Base-by-base conservation (phyloP, 768 basidiomycete species). In the Lepiota brunneoincarnata region DNA sequence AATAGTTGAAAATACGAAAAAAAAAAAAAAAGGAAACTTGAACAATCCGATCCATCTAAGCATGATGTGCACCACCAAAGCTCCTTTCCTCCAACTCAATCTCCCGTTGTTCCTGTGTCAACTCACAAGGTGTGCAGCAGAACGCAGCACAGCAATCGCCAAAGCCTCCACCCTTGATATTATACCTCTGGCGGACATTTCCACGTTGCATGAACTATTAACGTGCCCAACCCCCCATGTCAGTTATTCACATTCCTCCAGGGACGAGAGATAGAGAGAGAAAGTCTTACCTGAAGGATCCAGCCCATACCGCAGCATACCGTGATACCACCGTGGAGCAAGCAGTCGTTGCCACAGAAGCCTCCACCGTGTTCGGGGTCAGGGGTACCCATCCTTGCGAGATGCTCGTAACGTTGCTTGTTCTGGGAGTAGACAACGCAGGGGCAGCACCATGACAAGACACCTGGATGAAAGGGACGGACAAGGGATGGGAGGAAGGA, bases 81-180 rank as follows among this genome's bases (percentile, higher is more conserved):
- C 70, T 74, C 55, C 66, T 64, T 64, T 80, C 79, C 59, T 81
- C 79, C 50, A 76, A 63, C 60, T 73, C 72, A 10, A 82, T 56
- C 56, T 82, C 79, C 26, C 71, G 68, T 26, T 67, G 67, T 55
- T 77, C 79, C 61, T 82, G 80, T 0, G 70, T 69, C 41, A 82
- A 74, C 10, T 70, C 71, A 61, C 81, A 83, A 15, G 79, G 72
- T 0, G 60, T 58, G 60, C 80, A 82, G 59, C 67, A 81, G 20
- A 64, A 70, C 0, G 74, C 63, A 3, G 70, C 52, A 37, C 62
- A 62, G 57, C 74, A 80, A 55, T 81, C 80, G 2, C 67, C 67
- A 48, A 67, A 65, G 10, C 64, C 59, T n/a, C 68, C 67, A 15
- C 81, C 82, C 20, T 69, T 68, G 61, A 83, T 78, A 46, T 65